phyloP scores from a whole-genome alignment of 192 early-diverging fungal genomes.

The Gorgonomyces haynaldii region DNA sequence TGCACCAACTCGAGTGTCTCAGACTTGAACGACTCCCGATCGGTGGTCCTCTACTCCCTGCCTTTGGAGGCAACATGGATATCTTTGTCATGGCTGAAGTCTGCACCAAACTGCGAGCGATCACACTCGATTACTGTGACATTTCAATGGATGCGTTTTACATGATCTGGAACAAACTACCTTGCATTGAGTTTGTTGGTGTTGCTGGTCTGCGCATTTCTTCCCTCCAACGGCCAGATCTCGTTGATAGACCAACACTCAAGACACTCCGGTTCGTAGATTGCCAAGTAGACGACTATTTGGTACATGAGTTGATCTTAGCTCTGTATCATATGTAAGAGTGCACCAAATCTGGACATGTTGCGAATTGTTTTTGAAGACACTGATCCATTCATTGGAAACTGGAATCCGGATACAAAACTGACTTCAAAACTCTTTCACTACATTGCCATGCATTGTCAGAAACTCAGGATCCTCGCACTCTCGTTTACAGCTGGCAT shows the following conservation, averaged over 20 bases:
- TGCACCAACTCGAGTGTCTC: slow-evolving; percentile 23
- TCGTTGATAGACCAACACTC: slow-evolving; percentile 18
- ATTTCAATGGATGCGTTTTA: slow-evolving; percentile 29
- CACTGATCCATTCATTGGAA: slow-evolving; percentile 6
- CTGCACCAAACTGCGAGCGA: slow-evolving; percentile 21
- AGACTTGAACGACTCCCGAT: slow-evolving; percentile 37
- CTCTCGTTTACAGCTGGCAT: slow-evolving; percentile 31
- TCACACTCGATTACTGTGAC: slow-evolving; percentile 39
- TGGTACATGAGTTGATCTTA: slow-evolving; percentile 9
- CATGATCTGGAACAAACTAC: slow-evolving; percentile 30
- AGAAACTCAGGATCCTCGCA: slow-evolving; percentile 23
- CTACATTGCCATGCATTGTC: slow-evolving; percentile 14
- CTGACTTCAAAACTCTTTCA: slow-evolving; percentile 18
- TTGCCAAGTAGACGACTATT: slow-evolving; percentile 33
- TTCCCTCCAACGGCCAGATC: not conserved
- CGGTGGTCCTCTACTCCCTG: slow-evolving; percentile 2
- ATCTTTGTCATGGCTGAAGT: slow-evolving; percentile 8
- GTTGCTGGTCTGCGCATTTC: slow-evolving; percentile 31
- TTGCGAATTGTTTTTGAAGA: slow-evolving; percentile 41
- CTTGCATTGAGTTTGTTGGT: slow-evolving; percentile 29
- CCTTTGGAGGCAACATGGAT: slow-evolving; percentile 4
- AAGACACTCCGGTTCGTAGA: slow-evolving; percentile 37
- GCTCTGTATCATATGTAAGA: slow-evolving; percentile 14
- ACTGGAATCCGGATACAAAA: slow-evolving; percentile 21
- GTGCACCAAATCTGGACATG: slow-evolving; percentile 20